Evolutionary conservation across 345 rosid species (phyloP), one percentile per base, ranked within the genome.

Genomic region (Eucalyptus sp.): DNA sequence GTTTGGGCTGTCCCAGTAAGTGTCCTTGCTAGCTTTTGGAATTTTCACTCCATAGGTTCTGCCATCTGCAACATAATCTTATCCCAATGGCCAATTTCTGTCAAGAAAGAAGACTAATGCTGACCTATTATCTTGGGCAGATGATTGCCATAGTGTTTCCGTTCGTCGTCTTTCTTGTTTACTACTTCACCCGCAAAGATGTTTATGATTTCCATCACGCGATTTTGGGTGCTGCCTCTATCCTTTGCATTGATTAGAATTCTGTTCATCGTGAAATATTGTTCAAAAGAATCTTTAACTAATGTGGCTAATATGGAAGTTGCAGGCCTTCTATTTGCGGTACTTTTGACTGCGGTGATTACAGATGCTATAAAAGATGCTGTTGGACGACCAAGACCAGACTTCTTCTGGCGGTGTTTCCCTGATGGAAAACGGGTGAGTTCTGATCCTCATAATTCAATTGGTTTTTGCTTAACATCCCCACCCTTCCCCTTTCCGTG

Each of bases 201-300:
- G 87, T 94, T 27, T 94, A 94, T 89, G 96, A 95, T 91, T 88
- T 94, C 87, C 96, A 94, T 88, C 96, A 94, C 85, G 95, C 96
- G 16, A 87, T 92, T 37, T 90, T 94, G 83, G 96, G 96, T 94
- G 86, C 87, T 20, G 5, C 79, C 48, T 50, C 71, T 86, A 56
- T 43, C 86, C 86, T 89, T 24, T 51, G 56, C 52, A 44, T 44
- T 48, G n/a, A 25, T 66, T n/a, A 54, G 86, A 37, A 66, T 27
- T 33, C 29, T 31, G 83, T 44, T 60, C 13, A 1, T 48, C 29
- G 7, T 10, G 68, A 49, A 51, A 15, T 62, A 43, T 64, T 50
- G 51, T 29, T 50, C 24, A 15, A 50, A 44, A 56, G 17, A 66
- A 43, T 41, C 24, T 66, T 58, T 15, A n/a, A 44, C 16, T 24